Base-by-base conservation (phyloP, 1,284 basidiomycete genomes). In the Gomphus sp. region DNA sequence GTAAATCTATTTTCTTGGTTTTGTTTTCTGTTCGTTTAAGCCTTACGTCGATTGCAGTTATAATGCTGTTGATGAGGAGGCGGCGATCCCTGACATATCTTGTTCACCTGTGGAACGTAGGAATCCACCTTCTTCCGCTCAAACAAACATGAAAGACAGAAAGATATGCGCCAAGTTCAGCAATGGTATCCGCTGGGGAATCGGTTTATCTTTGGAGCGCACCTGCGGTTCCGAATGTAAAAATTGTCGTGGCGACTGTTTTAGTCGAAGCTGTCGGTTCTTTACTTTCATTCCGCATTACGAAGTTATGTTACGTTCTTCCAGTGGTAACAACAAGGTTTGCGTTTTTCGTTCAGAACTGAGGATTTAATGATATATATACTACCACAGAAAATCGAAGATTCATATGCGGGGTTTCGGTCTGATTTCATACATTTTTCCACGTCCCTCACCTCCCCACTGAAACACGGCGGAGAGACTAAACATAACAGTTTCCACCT, bases 371-470 rank as follows among this genome's bases (percentile, higher is more conserved):
- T 56, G 53, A 45, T 58, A 36, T 34, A 25, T 60, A 68, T 64
- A 31, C 28, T 9, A 44, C 64, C 33, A 18, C 60, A 84, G 84
- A 73, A 71, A 31, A 62, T 67, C 25, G 71, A 78, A 43, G 95
- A 99, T 72, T 95, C 94, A 0, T 98, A 85, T 71, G 82, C 82
- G 60, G 89, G 83, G 2, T 98, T 98, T 74, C 85, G 96, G 37
- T 97, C 94, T 8, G 89, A 98, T 71, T 97, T 93, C 70, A 86
- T 98, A 60, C 96, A 99, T 72, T 81, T 97, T 58, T 94, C 93
- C 0, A 78, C 96, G 51, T 98, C 94, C 0, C 76, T 98, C 61
- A 82, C 82, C 41, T 91, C 91, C 5, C 85, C 82, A 4, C 65
- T 64, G 60, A 63, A 57, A 14, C 60, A 59, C 7, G 55, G 49